Base-by-base conservation (phyloP, 2,329 filamentous ascomycete genomes). In the Knufia fluminis region DNA sequence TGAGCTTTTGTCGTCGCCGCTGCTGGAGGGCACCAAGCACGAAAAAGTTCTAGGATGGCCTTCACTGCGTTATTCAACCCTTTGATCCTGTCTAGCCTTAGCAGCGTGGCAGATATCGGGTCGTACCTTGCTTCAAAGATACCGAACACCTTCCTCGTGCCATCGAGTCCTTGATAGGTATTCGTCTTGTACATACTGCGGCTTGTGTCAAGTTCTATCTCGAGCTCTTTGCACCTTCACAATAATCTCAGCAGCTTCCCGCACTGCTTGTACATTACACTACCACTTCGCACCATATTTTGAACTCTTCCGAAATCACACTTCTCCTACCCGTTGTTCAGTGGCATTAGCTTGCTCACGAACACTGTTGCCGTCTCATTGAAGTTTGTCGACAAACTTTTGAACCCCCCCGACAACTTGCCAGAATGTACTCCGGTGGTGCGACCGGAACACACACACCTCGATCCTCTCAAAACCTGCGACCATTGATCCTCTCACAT, bases 361-460 rank as follows among this genome's bases (percentile, higher is more conserved):
- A 38, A 46, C 28, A 46, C 31, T 23, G 31, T 32, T n/a, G 28
- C 54, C 49, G 42, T 48, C 32, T 46, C 33, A 32, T 24, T 28
- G 12, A 48, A 26, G 39, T 42, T 22, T 9, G 33, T 26, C 22
- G 33, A 26, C 43, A 44, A 16, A 19, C 41, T 16, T 26, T 31
- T 35, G 31, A 46, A 40, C 32, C 40, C 45, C 31, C 26, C 26
- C 35, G 23, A 8, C 39, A 40, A 43, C 46, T 40, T 31, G 54
- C 55, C 41, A 55, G 9, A 49, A 59, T 59, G 57, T 59, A 59
- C 42, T 59, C 57, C 48, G 57, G 57, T 41, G 57, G 57, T 55
- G 57, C 95, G 72, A 98, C 92, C 74, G 92, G 92, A 71, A 89
- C 95, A 66, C 94, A 90, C 59, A 98, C 92, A 61, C 92, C 92